Conservation (phyloP, 495 filamentous ascomycete species). For the Cercophora sp. region DNA sequence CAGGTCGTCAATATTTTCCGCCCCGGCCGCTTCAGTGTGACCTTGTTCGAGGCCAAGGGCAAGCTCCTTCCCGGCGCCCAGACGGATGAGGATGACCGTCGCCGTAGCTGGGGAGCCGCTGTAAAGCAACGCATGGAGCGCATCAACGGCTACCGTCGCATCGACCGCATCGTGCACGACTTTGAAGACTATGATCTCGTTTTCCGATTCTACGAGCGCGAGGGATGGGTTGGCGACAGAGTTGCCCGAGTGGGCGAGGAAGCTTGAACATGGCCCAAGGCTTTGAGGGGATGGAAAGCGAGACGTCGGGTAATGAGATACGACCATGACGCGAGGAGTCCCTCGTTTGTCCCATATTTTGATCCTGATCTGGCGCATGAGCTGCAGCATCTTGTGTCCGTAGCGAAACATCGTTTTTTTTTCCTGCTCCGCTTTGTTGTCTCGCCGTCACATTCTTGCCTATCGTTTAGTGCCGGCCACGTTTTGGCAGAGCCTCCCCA, state of each 20-base stretch:
- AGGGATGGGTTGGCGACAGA: slow-evolving; percentile 79
- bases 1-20: slow-evolving; percentile 95
- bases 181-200: slow-evolving; percentile 96
- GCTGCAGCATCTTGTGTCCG: too few species aligned
- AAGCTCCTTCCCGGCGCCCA: slow-evolving; percentile 28
- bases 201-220: slow-evolving; percentile 92
- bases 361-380: too few species aligned
- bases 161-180: slow-evolving; percentile 95
- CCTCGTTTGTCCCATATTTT: too few species aligned
- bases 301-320: too few species aligned
- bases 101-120: slow-evolving; percentile 26
- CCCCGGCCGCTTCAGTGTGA: slow-evolving; percentile 94
- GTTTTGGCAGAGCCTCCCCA: too few species aligned
- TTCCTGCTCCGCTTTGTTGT: too few species aligned
- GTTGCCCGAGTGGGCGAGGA: slow-evolving; percentile 64
- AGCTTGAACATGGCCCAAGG: too few species aligned
- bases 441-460: too few species aligned
- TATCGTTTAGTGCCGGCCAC: too few species aligned
- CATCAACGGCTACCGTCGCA: slow-evolving; percentile 80
- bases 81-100: slow-evolving; percentile 42
- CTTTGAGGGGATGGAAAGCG: too few species aligned
- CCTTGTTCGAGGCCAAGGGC: slow-evolving; percentile 88
- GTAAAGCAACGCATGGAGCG: slow-evolving; percentile 70
- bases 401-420: too few species aligned
- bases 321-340: too few species aligned